These are phyloP conservation scores for Penicillium brevicompactum DNA, from an alignment of 2,329 filamentous ascomycete genomes.

Conservation along the genomic window DNA sequence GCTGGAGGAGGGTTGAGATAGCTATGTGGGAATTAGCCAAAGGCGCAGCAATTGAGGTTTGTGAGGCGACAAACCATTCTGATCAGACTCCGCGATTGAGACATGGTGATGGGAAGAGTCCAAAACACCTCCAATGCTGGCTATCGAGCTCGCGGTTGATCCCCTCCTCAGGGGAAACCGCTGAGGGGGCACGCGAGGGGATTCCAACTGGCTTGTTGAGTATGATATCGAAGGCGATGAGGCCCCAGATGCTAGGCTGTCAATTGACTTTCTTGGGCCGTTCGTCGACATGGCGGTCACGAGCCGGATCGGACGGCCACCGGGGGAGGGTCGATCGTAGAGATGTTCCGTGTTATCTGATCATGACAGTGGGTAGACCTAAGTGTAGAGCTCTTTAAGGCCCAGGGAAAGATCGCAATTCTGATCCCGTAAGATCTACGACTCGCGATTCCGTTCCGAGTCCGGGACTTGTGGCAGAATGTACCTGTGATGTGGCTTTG, in stretches of 20 bases:
- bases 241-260: slow-evolving; percentile 62
- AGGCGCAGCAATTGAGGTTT: not conserved
- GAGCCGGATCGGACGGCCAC: slow-evolving; percentile 37
- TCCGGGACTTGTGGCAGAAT: slow-evolving; percentile 9
- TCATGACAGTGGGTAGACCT: slow-evolving; percentile 37
- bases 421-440: slow-evolving; percentile 3
- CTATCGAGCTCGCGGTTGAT: slow-evolving; percentile 84
- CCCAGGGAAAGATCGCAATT: slow-evolving; percentile 4
- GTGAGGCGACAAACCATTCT: slow-evolving; percentile 65
- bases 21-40: slow-evolving; percentile 52
- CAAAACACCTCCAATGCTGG: slow-evolving; percentile 81
- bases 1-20: slow-evolving; percentile 90
- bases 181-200: slow-evolving; percentile 36
- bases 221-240: slow-evolving; percentile 53
- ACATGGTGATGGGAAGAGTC: slow-evolving; percentile 65
- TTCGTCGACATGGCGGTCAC: slow-evolving; percentile 61
- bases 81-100: slow-evolving; percentile 71
- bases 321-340: slow-evolving; percentile 27
- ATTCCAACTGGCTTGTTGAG: slow-evolving; percentile 39
- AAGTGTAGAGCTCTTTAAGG: slow-evolving; percentile 8
- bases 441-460: slow-evolving; percentile 2
- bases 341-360: slow-evolving; percentile 34
- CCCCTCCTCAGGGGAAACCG: slow-evolving; percentile 60
- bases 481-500: slow-evolving; percentile 26
- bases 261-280: slow-evolving; percentile 65